Conservation (phyloP, 768 basidiomycete genomes). For the Boletus eberwhitei region DNA sequence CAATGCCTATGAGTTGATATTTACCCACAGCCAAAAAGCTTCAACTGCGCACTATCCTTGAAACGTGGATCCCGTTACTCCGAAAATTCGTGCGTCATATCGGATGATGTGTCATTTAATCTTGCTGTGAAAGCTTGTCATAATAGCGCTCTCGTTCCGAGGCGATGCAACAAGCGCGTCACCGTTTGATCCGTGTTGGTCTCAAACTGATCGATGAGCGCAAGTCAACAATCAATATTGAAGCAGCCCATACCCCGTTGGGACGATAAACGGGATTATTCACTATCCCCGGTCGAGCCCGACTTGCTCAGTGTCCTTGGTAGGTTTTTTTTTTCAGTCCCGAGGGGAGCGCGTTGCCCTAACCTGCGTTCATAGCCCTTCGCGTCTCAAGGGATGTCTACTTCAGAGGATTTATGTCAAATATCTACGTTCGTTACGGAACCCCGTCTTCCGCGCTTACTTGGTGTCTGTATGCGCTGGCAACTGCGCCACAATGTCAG, state of each 20-base stretch:
- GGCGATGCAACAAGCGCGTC: constrained; percentile 41
- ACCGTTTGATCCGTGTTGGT: constrained; percentile 52
- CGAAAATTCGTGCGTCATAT: constrained; percentile 43
- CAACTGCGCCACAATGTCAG: constrained; percentile 45
- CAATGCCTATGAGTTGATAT: constrained; percentile 52
- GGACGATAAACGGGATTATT: constrained; percentile 10
- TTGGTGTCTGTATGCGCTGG: constrained; percentile 61
- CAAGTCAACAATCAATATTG: constrained; percentile 36
- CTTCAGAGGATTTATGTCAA: constrained; percentile 57
- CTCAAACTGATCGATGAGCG: constrained; percentile 50
- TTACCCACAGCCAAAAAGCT: constrained; percentile 50
- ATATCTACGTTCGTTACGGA: constrained; percentile 68
- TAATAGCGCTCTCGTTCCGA: constrained; percentile 45
- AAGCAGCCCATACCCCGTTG: constrained; percentile 23
- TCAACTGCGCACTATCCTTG: constrained; percentile 49
- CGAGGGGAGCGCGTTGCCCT: background rate
- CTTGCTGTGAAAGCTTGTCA: constrained; percentile 5
- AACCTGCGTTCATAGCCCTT: constrained; percentile 38
- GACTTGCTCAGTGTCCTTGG: constrained; percentile 55
- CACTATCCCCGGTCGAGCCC: constrained; percentile 14
- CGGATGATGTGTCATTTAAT: constrained; percentile 1
- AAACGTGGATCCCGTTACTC: constrained; percentile 56
- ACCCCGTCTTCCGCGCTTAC: constrained; percentile 55
- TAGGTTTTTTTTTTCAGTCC: constrained; percentile 29
- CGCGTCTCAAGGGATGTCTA: constrained; percentile 47